Percentiles rank a stretch among this genome's conserved stretches.
These are phyloP conservation scores for Delphinella strobiligena DNA, from an alignment of 2,329 filamentous ascomycete species.

Conservation along the genomic window DNA sequence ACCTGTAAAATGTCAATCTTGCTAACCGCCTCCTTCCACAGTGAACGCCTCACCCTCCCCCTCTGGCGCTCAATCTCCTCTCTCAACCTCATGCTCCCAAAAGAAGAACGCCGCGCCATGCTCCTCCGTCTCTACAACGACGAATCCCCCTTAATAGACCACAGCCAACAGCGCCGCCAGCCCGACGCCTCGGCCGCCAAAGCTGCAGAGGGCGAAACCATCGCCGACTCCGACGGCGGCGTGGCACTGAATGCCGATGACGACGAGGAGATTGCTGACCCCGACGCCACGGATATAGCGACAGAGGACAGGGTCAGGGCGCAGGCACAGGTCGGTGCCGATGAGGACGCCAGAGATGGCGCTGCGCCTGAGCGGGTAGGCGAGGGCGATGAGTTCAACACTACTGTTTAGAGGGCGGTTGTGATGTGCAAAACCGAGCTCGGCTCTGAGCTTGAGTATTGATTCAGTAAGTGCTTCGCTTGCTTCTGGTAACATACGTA, in stretches of 20 bases:
- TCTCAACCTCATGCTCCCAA: conserved; percentile 94
- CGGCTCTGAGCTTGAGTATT: conserved; percentile 18
- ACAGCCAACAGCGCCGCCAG: conserved; percentile 19
- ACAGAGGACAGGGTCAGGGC: conserved; percentile 26
- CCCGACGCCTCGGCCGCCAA: not conserved
- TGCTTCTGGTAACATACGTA: too few relatives aligned
- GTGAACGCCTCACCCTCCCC: conserved; percentile 76
- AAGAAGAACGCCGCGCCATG: conserved; percentile 89
- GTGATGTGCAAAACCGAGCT: not conserved
- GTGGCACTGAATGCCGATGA: conserved; percentile 9
- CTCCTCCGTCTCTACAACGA: conserved; percentile 85
- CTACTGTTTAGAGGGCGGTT: conserved; percentile 26
- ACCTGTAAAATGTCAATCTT: not conserved
- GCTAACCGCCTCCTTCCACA: conserved; percentile 15
- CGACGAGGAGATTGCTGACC: conserved; percentile 22
- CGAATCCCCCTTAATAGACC: conserved; percentile 69
- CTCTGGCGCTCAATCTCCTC: conserved; percentile 89
- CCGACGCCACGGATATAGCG: conserved; percentile 18
- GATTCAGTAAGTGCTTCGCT: too few relatives aligned
- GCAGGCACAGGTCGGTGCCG: conserved; percentile 28
- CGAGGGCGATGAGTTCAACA: conserved; percentile 35
- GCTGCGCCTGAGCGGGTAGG: conserved; percentile 32
- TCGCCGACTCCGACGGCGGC: conserved; percentile 11
- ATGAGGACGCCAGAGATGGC: conserved; percentile 22
- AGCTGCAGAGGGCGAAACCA: conserved; percentile 20